These are phyloP conservation scores for Phialophora tarda DNA, from an alignment of 2,329 filamentous ascomycete species.

Conservation along the genomic window DNA sequence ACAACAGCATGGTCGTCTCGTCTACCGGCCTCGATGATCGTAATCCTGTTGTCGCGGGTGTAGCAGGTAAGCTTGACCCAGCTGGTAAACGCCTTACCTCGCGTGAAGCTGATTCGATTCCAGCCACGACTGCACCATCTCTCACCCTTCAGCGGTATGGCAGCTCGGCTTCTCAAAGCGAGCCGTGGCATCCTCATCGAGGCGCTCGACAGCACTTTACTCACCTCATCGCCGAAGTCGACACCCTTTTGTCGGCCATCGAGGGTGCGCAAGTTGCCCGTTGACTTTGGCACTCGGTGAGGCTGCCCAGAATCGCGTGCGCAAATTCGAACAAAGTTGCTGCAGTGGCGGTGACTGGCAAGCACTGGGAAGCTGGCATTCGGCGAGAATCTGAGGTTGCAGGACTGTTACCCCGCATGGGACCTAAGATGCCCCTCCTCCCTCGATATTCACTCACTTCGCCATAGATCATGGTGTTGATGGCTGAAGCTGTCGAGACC, in stretches of 20 bases:
- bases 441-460: background rate
- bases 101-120: background rate
- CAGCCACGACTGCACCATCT: background rate
- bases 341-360: too few species aligned
- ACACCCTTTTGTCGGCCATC: constrained; percentile 1
- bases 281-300: background rate
- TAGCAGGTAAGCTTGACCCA: background rate
- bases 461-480: constrained; percentile 14
- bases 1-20: background rate
- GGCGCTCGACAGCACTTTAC: background rate
- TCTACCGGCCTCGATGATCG: background rate
- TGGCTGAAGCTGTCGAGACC: background rate
- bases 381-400: background rate
- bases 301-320: background rate
- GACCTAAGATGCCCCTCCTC: constrained; percentile 4
- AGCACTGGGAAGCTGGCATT: background rate
- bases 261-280: background rate
- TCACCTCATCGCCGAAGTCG: constrained; percentile 7
- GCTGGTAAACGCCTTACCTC: background rate
- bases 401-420: constrained; percentile 14
- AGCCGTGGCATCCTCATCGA: constrained; percentile 10
- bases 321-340: too few species aligned
- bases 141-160: background rate
- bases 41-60: background rate
- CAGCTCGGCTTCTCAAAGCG: background rate